These are phyloP conservation scores for Mycena chlorophos DNA, from an alignment of 768 basidiomycete genomes.

Conservation along the genomic window DNA sequence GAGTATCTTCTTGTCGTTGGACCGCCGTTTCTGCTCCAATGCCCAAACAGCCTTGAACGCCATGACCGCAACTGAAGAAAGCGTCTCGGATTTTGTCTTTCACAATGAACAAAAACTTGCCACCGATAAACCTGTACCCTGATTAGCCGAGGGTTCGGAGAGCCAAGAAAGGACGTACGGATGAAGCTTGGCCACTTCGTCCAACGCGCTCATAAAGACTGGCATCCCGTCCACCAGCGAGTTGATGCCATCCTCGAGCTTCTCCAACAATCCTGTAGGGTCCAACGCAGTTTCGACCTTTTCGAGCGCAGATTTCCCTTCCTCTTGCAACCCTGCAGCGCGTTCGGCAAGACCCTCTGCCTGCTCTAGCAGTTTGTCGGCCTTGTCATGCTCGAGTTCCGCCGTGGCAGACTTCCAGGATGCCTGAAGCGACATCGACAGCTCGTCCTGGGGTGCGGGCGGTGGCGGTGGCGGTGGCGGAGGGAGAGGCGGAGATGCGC, in stretches of 20 bases:
- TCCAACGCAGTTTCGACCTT: neutral
- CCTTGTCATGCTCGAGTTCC: conserved; percentile 8
- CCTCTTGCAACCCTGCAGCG: neutral
- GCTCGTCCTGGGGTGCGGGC: conserved; percentile 8
- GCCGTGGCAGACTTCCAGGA: conserved; percentile 15
- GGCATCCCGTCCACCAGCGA: neutral
- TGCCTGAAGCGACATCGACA: conserved; percentile 7
- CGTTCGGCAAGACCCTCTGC: neutral
- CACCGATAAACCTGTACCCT: no score
- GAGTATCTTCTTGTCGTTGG: conserved; percentile 41
- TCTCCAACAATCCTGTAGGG: neutral
- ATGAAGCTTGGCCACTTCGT: conserved; percentile 28
- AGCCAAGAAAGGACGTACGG: no score
- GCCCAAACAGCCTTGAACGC: conserved; percentile 42
- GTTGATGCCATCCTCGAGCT: neutral
- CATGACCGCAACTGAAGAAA: conserved; percentile 33
- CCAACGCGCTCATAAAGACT: conserved; percentile 23
- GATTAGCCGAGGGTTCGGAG: no score
- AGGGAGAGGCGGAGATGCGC: neutral
- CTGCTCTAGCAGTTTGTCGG: conserved; percentile 4
- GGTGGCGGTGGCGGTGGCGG: neutral
- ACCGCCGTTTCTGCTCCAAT: conserved; percentile 38
- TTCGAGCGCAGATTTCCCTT: neutral
- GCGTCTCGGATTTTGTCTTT: no score
- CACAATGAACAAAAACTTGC: no score